A percentile compares a stretch with the other conserved stretches of the same genome.
These are phyloP conservation scores for Paecilomyces dactylethromorphus DNA, from an alignment of 2,329 filamentous ascomycete genomes.

Conservation along the genomic window DNA sequence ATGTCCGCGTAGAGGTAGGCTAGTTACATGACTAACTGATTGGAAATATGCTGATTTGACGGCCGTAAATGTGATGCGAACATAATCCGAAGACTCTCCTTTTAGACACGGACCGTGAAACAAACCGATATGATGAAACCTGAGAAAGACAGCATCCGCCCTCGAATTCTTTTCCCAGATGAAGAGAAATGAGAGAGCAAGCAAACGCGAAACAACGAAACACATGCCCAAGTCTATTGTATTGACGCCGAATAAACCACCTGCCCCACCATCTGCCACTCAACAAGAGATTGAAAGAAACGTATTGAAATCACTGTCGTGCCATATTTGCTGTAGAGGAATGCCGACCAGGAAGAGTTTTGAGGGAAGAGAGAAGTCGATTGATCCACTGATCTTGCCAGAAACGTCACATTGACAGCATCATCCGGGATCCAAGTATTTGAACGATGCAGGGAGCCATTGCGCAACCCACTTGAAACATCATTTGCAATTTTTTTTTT, in stretches of 20 bases:
- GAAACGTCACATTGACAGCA: no score
- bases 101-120: slow-evolving; percentile 8
- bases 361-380: neutral
- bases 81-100: slow-evolving; percentile 7
- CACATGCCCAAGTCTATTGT: slow-evolving; percentile 37
- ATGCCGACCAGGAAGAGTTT: neutral
- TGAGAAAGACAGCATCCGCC: slow-evolving; percentile 16
- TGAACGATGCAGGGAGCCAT: no score
- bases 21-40: slow-evolving; percentile 2
- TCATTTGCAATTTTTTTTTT: no score
- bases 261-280: slow-evolving; percentile 27
- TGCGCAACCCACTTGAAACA: no score
- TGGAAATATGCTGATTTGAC: slow-evolving; percentile 2
- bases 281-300: slow-evolving; percentile 23
- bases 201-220: slow-evolving; percentile 10
- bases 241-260: slow-evolving; percentile 35
- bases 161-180: slow-evolving; percentile 18
- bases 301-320: slow-evolving; percentile 21
- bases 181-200: slow-evolving; percentile 15
- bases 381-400: neutral
- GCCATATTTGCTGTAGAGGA: slow-evolving; percentile 17
- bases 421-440: no score
- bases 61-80: slow-evolving; percentile 3
- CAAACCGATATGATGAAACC: slow-evolving; percentile 8
- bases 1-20: slow-evolving; percentile 2